Percentiles rank a stretch among this genome's conserved stretches.
phyloP scores from a whole-genome alignment of 1,284 basidiomycete genomes.

The Trichosporon faecale region DNA sequence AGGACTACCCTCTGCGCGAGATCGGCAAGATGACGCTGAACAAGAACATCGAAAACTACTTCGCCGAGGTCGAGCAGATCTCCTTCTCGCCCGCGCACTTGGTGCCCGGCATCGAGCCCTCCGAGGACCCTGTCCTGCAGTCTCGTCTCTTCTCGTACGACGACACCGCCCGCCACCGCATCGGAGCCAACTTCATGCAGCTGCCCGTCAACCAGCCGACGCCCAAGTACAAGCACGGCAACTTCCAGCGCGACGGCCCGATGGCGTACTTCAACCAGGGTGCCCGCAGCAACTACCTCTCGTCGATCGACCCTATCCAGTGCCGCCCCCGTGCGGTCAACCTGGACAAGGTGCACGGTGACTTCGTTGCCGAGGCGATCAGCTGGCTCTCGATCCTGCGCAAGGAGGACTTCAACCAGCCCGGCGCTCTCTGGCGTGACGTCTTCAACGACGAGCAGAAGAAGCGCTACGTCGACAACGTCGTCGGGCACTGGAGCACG shows the following conservation, averaged over 20 bases:
- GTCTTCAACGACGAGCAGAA: slow-evolving; percentile 70
- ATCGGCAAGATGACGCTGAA: slow-evolving; percentile 83
- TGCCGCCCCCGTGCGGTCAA: slow-evolving; percentile 37
- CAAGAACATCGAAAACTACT: slow-evolving; percentile 60
- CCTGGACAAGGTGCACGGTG: slow-evolving; percentile 61
- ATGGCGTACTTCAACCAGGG: slow-evolving; percentile 74
- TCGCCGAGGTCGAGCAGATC: slow-evolving; percentile 74
- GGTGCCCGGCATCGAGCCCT: slow-evolving; percentile 81
- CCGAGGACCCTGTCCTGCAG: slow-evolving; percentile 85
- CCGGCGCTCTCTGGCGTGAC: slow-evolving; percentile 70
- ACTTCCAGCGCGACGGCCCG: slow-evolving; percentile 67
- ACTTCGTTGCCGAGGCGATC: slow-evolving; percentile 68
- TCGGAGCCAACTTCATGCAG: slow-evolving; percentile 72
- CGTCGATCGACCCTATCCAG: slow-evolving; percentile 57
- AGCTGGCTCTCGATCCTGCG: slow-evolving; percentile 72
- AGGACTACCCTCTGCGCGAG: slow-evolving; percentile 77
- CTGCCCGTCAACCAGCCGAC: slow-evolving; percentile 82
- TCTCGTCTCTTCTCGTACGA: slow-evolving; percentile 93
- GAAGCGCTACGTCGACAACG: slow-evolving; percentile 69
- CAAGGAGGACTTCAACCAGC: slow-evolving; percentile 86
- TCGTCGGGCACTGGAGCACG: slow-evolving; percentile 67
- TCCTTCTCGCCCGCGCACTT: slow-evolving; percentile 67
- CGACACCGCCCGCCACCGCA: slow-evolving; percentile 80
- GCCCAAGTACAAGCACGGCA: slow-evolving; percentile 61
- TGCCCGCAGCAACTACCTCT: slow-evolving; percentile 78